Base-by-base conservation (phyloP, 2,329 filamentous ascomycete species). In the Fusarium virguliforme region DNA sequence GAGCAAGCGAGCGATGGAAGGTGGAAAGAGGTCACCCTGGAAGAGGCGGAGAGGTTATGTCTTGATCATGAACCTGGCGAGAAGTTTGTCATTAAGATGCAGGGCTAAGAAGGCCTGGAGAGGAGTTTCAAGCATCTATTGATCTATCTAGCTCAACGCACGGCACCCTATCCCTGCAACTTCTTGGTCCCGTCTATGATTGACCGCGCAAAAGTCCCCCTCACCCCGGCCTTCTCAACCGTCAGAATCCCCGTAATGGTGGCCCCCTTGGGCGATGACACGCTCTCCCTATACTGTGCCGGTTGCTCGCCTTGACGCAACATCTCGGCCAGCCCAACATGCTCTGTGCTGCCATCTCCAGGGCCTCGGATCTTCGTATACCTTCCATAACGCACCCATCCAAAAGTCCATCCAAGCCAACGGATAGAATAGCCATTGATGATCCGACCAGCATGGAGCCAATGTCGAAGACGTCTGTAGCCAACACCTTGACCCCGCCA, bases 401-500 rank as follows among this genome's bases (percentile, higher is more conserved):
- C 8, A 63, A 35, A 56, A 63, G 43, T 28, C 60, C 60, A 32
- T 63, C 60, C 48, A 63, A 41, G 9, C 35, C 41, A 10, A 63
- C 56, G 28, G 60, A 37, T 30, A 63, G 35, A 40, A 63, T 58
- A 13, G 60, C 60, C 53, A 56, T 56, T 35, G 60, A 58, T 24
- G 60, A 63, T 10, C 60, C 60, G 38, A 63, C 60, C 7, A 63
- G 35, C 35, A 63, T 24, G 13, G 60, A 58, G 34, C 53, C 60
- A 41, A 56, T 63, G 43, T 63, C 60, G 18, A 63, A 63, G 32
- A 63, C n/a, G 9, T 63, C 60, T 22, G 60, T 37, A 35, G 60
- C 46, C 22, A 63, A 30, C 8, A 63, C 38, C 30, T 56, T 56
- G 56, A 63, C 60, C 7, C 51, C n/a, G 6, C 60, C 60, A n/a